These are phyloP conservation scores for Lepidium didymum DNA, from an alignment of 345 rosid species.

Conservation along the genomic window DNA sequence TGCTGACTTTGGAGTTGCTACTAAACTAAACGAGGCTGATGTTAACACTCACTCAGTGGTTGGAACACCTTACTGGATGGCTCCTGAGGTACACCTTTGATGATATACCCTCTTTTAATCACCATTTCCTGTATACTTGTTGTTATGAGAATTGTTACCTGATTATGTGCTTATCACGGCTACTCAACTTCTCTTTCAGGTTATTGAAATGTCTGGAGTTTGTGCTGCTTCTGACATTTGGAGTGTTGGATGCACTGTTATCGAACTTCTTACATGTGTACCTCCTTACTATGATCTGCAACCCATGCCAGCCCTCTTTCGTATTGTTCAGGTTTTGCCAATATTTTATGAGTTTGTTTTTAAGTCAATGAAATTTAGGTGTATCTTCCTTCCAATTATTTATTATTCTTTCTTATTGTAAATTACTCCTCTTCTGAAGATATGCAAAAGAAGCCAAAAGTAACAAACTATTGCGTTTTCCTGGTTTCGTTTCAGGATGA, in stretches of 20 bases:
- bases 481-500: conserved; percentile 55
- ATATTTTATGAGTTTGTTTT: background rate
- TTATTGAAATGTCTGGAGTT: conserved; percentile 99
- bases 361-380: background rate
- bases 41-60: conserved; percentile 93
- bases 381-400: background rate
- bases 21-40: conserved; percentile 97
- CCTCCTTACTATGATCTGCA: conserved; percentile 99
- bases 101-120: background rate
- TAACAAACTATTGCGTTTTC: background rate
- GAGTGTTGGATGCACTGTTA: conserved; percentile 99
- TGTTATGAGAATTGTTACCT: background rate
- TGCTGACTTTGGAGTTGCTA: conserved; percentile 99
- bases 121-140: background rate
- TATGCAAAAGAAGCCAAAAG: conserved; percentile 2
- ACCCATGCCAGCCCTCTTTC: conserved; percentile 97
- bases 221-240: conserved; percentile 99
- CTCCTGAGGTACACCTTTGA: conserved; percentile 73
- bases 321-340: conserved; percentile 86
- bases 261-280: conserved; percentile 91
- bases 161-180: background rate
- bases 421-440: background rate
- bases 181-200: conserved; percentile 47
- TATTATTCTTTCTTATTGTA: background rate
- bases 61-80: conserved; percentile 99